These are phyloP conservation scores for Globomyces pollinis-pini DNA, from an alignment of 192 early-diverging fungal species.

Conservation along the genomic window DNA sequence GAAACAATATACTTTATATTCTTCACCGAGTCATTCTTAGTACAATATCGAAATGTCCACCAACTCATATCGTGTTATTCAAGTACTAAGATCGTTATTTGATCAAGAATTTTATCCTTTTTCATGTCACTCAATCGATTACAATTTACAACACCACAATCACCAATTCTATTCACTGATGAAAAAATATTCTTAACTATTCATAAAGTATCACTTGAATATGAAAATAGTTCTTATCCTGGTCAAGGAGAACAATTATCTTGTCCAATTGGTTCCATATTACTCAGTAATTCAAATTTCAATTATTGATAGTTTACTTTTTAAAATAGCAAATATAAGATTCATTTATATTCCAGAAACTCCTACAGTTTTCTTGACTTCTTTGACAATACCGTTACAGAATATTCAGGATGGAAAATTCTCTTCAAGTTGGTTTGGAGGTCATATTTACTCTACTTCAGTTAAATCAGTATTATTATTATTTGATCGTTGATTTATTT, in stretches of 20 bases:
- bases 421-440: not conserved
- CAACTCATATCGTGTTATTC: too few species aligned
- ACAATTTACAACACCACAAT: not conserved
- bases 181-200: not conserved
- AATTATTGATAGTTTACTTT: not conserved
- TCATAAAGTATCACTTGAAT: constrained; percentile 2
- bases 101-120: too few species aligned
- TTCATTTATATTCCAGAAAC: constrained; percentile 3
- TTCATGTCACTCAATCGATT: constrained; percentile 1
- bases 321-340: constrained; percentile 2
- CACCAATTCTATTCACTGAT: constrained; percentile 3
- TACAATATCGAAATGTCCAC: too few species aligned
- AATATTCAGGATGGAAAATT: constrained; percentile 4
- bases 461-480: too few species aligned
- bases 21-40: too few species aligned
- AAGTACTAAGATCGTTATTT: too few species aligned
- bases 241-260: not conserved
- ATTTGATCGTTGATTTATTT: too few species aligned
- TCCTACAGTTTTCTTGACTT: not conserved
- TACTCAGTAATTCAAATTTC: not conserved
- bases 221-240: not conserved
- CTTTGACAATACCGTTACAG: not conserved
- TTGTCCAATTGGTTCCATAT: not conserved
- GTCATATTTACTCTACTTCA: not conserved
- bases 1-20: too few species aligned